These are phyloP conservation scores for Trypanosoma mega DNA, from an alignment of 208 protist species.

Conservation along the genomic window DNA sequence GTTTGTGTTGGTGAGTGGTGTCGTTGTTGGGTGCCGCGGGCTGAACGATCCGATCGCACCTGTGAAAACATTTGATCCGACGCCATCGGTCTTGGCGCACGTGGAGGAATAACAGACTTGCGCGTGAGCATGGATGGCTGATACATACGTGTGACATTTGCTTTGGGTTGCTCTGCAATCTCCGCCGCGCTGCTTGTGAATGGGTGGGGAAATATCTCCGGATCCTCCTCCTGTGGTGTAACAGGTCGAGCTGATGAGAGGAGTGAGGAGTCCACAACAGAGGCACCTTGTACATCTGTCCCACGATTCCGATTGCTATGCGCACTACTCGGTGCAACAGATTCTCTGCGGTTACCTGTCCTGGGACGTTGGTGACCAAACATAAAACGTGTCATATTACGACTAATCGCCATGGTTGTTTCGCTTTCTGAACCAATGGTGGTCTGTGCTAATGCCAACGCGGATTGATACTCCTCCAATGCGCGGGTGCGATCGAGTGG, in stretches of 20 bases:
- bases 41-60: neutral
- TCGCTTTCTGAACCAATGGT: conserved; percentile 48
- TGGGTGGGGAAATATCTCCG: conserved; percentile 77
- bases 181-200: conserved; percentile 24
- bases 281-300: neutral
- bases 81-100: neutral
- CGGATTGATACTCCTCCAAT: conserved; percentile 75
- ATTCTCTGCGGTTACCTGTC: neutral
- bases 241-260: neutral
- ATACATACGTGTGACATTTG: neutral
- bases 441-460: conserved; percentile 44
- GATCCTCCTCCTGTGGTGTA: conserved; percentile 13
- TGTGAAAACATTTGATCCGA: conserved; percentile 1
- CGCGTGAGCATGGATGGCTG: neutral
- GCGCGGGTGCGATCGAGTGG: conserved; percentile 54
- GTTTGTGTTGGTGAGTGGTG: too few species aligned
- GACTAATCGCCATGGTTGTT: conserved; percentile 63
- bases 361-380: conserved; percentile 4
- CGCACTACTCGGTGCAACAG: neutral
- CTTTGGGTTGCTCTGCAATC: neutral
- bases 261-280: neutral
- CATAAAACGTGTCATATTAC: conserved; percentile 74
- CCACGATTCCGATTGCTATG: neutral
- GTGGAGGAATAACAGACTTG: neutral
- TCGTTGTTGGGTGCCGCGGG: neutral